These are phyloP conservation scores for Penicillium glabrum DNA, from an alignment of 2,329 filamentous ascomycete species.

Conservation along the genomic window DNA sequence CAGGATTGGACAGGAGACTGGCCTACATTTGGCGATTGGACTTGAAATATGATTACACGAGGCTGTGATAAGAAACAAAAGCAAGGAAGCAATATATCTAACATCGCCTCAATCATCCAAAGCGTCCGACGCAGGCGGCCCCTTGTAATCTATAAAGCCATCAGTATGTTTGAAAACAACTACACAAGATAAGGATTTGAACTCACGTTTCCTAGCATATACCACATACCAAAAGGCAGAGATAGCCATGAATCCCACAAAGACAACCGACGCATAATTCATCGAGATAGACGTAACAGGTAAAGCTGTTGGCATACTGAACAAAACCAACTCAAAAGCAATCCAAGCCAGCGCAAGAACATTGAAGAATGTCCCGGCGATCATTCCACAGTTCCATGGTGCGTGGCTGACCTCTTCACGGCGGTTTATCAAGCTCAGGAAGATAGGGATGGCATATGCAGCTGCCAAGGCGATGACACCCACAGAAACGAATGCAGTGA, in stretches of 20 bases:
- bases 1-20: background rate
- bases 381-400: conserved; percentile 47
- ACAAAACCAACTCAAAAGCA: conserved; percentile 57
- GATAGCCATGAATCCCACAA: conserved; percentile 62
- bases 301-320: conserved; percentile 55
- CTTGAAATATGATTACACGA: background rate
- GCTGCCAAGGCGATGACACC: conserved; percentile 58
- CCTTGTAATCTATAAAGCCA: conserved; percentile 32
- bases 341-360: conserved; percentile 53
- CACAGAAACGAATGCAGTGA: conserved; percentile 53
- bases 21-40: background rate
- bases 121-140: conserved; percentile 35
- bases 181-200: background rate
- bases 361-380: conserved; percentile 49
- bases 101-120: background rate
- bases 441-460: conserved; percentile 58
- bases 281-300: conserved; percentile 60
- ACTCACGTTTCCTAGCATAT: conserved; percentile 53
- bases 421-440: conserved; percentile 49
- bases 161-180: background rate
- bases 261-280: conserved; percentile 73
- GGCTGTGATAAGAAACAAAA: background rate
- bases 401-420: conserved; percentile 51
- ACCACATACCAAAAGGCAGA: conserved; percentile 63
- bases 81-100: background rate